Conservation (phyloP, 345 rosid genomes). For the Viola odorata region DNA sequence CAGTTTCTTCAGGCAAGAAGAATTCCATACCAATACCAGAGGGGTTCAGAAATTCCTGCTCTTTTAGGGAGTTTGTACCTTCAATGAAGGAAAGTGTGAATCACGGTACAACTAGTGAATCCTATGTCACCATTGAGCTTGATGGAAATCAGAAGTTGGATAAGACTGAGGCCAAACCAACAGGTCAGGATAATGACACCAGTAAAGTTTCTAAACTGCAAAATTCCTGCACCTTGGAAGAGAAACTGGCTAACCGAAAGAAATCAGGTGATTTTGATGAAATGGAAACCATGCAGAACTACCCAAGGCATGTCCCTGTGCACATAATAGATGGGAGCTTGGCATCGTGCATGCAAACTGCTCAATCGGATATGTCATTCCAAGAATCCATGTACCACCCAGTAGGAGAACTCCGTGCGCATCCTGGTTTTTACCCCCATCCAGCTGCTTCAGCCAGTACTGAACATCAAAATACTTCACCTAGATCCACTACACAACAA, state of each 20-base stretch:
- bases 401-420: conserved; percentile 40
- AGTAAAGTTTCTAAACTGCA: conserved; percentile 41
- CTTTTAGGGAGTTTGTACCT: conserved; percentile 57
- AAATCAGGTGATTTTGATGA: conserved; percentile 36
- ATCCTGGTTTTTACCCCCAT: conserved; percentile 30
- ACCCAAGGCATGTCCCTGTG: conserved; percentile 64
- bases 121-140: conserved; percentile 24
- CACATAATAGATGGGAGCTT: conserved; percentile 53
- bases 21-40: conserved; percentile 34
- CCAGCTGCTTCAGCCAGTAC: conserved; percentile 51
- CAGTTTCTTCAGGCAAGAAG: conserved; percentile 48
- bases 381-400: conserved; percentile 47
- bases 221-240: conserved; percentile 27
- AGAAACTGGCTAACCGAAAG: conserved; percentile 33
- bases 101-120: conserved; percentile 22
- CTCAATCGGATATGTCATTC: conserved; percentile 34
- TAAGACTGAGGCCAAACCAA: conserved; percentile 37
- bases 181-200: conserved; percentile 39
- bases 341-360: conserved; percentile 39
- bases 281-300: conserved; percentile 48
- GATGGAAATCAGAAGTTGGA: conserved; percentile 31
- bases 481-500: conserved; percentile 34
- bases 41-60: conserved; percentile 34
- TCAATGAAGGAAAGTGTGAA: conserved; percentile 39
- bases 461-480: conserved; percentile 38